Base-by-base conservation (phyloP, 257 asterid species). In the Solanum chaucha region DNA sequence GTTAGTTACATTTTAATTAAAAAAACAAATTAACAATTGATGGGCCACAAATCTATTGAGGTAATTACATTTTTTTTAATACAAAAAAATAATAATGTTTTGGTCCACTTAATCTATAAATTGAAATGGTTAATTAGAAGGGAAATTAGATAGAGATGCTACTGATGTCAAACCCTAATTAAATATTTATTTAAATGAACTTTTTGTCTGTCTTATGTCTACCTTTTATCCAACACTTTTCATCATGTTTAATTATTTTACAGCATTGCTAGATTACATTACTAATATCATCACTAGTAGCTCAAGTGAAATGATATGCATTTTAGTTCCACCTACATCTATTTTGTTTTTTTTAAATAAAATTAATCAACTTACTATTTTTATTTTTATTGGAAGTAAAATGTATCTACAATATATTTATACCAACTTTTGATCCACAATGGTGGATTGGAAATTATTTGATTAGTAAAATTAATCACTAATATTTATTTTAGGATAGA, bases 181-280 rank as follows among this genome's bases (percentile, higher is more conserved):
- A 87, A 72, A 88, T 88, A 87, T 88, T 82, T 26, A 87, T 67
- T 58, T 89, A 65, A 86, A 90, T 89, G 78, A 91, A 91, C 93
- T 90, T 94, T 92, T 91, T 90, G 92, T 87, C 86, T 87, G 91
- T 44, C 82, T 71, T 82, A 22, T 92, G 94, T 92, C 90, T 0
- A 64, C 91, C 94, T 90, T 92, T 92, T 88, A 51, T 73, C 83
- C 88, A 89, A 89, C 97, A 92, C 58, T 67, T 85, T 89, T 88
- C 68, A 91, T 87, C 85, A 86, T 58, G 65, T 71, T 89, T 89
- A 92, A 84, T 84, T 67, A 40, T 84, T 67, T 84, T 70, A 84
- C 61, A 26, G 73, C 85, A 67, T 24, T 24, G 38, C 10, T 78
- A 78, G 65, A 44, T 78, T 44, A 41, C 65, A 32, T 32, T 32